These are phyloP conservation scores for Gigaspora rosea DNA, from an alignment of 192 early-diverging fungal species.

Conservation along the genomic window DNA sequence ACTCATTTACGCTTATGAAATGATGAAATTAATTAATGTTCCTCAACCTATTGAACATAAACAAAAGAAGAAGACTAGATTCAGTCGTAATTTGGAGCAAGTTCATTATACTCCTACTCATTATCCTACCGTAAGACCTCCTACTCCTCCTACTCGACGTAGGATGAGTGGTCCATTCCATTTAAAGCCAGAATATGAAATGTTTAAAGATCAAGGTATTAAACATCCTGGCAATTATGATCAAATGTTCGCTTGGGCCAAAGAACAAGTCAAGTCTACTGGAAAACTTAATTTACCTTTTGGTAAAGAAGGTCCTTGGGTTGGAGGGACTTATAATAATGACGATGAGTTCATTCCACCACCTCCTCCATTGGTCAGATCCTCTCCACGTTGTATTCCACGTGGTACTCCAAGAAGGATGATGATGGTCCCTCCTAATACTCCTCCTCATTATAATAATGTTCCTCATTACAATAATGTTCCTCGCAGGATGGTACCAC, in stretches of 20 bases:
- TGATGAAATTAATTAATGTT: background rate
- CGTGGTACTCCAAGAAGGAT: background rate
- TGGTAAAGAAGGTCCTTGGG: slow-evolving; percentile 10
- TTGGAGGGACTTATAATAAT: background rate
- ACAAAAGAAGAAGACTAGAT: slow-evolving; percentile 30
- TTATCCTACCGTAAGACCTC: background rate
- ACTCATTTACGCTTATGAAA: slow-evolving; percentile 1
- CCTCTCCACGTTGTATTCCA: background rate
- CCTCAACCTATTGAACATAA: background rate
- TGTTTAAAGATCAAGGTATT: background rate
- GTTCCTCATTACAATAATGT: no score
- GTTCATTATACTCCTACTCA: slow-evolving; percentile 32
- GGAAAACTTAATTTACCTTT: slow-evolving; percentile 15
- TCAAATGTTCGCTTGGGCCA: slow-evolving; percentile 27
- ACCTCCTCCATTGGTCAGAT: background rate
- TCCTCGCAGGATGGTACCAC: background rate
- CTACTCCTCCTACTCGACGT: background rate
- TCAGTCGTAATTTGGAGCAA: slow-evolving; percentile 24
- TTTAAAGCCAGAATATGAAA: background rate
- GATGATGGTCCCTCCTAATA: no score
- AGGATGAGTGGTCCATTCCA: slow-evolving; percentile 2
- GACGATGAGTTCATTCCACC: slow-evolving; percentile 1
- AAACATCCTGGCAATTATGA: background rate
- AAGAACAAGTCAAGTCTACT: slow-evolving; percentile 24
- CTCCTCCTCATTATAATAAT: no score